Evolutionary conservation across 1,139 yeast genomes (phyloP), one percentile per base, ranked within the genome.

Genomic region (Taphrina populina): DNA sequence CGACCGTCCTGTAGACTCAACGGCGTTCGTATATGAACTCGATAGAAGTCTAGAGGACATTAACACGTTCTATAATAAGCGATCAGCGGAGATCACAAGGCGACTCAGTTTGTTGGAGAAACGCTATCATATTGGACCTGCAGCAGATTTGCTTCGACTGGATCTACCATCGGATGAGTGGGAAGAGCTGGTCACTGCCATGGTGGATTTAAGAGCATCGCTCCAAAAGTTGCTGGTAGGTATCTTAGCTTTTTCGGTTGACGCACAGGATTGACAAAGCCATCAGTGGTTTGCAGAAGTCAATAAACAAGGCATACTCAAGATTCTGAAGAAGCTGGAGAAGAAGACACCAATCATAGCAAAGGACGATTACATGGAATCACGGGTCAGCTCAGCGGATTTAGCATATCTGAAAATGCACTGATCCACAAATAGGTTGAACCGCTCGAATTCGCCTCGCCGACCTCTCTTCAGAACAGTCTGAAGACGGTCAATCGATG

Each of bases 311-410:
- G 98, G 96, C 0, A 85, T 88, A 65, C 78, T 82, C 58, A 92
- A 92, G 72, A 92, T 92, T 62, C 74, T 92, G 67, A 92, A 92
- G 72, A 88, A 88, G 62, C 76, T 88, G 63, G 97, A 92, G 68
- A 92, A 92, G 72, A 88, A 88, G 67, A 75, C 84, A 57, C 86
- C 90, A 10, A 79, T 83, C 21, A 73, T 76, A 60, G 81, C 84
- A 59, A 87, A 84, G 68, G 80, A 79, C 46, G 73, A 77, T 29
- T 88, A 85, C 65, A 72, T 88, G 59, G 70, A 77, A 23, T 79
- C 92, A 1, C 80, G 94, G 65, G 82, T 56, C 10, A 11, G 41
- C 24, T n/a, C n/a, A 7, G 7, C 7, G 7, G 30, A 27, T 21
- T n/a, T n/a, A n/a, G n/a, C n/a, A n/a, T n/a, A n/a, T 8, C 17